Evolutionary conservation across 495 filamentous ascomycete species (phyloP).

Genomic region (Penicillium goetzii): DNA sequence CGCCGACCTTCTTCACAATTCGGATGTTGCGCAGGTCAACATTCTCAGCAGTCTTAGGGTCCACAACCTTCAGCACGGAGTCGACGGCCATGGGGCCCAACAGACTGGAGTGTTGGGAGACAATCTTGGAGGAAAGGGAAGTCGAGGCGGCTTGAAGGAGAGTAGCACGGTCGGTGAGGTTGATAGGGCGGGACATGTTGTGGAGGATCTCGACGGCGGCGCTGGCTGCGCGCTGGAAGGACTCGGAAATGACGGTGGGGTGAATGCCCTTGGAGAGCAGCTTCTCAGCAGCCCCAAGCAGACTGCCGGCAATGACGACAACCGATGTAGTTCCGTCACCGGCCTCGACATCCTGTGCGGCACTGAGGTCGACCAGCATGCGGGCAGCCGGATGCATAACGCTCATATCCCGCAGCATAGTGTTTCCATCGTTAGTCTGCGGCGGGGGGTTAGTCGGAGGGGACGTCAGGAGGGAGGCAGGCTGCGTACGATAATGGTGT

Average conservation of each 20-base stretch:
- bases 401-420: slow-evolving; percentile 97
- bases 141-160: slow-evolving; percentile 96
- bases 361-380: slow-evolving; percentile 97
- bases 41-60: slow-evolving; percentile 92
- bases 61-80: slow-evolving; percentile 91
- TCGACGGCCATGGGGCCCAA: slow-evolving; percentile 97
- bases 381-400: slow-evolving; percentile 98
- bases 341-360: slow-evolving; percentile 97
- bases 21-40: slow-evolving; percentile 95
- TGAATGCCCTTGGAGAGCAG: slow-evolving; percentile 92
- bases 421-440: slow-evolving; percentile 97
- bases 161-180: slow-evolving; percentile 81
- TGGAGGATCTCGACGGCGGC: slow-evolving; percentile 88
- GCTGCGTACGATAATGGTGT: slow-evolving; percentile 80
- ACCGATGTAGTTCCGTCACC: slow-evolving; percentile 98
- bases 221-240: slow-evolving; percentile 91
- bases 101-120: slow-evolving; percentile 90
- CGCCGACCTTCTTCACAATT: slow-evolving; percentile 96
- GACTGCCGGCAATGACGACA: slow-evolving; percentile 92
- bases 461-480: slow-evolving; percentile 16
- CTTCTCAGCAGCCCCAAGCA: slow-evolving; percentile 90
- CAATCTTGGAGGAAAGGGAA: slow-evolving; percentile 97
- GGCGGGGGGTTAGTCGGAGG: slow-evolving; percentile 36
- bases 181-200: slow-evolving; percentile 93
- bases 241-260: slow-evolving; percentile 95